phyloP scores from a whole-genome alignment of 1,139 yeast species.

The Saccharomyces hybrid region DNA sequence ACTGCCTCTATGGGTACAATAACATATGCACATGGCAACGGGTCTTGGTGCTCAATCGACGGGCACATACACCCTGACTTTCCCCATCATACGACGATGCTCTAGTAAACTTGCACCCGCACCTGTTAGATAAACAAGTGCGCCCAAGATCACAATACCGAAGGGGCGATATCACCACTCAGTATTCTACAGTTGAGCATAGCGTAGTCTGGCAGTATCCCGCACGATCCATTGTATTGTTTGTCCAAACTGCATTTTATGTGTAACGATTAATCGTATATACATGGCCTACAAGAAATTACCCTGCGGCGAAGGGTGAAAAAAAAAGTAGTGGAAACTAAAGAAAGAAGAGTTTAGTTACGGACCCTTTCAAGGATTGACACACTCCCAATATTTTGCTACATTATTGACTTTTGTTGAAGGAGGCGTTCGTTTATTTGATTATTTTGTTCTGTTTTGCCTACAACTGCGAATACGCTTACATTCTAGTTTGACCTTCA shows the following conservation, averaged over 20 bases:
- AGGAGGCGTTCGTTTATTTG: not conserved
- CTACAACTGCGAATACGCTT: not conserved
- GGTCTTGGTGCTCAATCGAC: not conserved
- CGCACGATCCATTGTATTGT: not conserved
- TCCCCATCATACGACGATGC: not conserved
- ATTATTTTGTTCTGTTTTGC: not conserved
- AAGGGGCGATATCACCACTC: not conserved
- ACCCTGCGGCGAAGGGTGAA: conserved; percentile 1
- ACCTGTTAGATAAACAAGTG: not conserved
- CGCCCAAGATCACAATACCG: not conserved
- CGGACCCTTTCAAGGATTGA: not conserved
- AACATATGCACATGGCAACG: not conserved
- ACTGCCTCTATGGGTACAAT: not conserved
- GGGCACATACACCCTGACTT: not conserved
- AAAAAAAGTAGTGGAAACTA: not conserved
- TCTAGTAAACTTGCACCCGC: not conserved
- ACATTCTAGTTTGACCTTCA: not conserved
- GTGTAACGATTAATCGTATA: not conserved
- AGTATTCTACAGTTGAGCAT: not conserved
- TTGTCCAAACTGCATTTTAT: not conserved
- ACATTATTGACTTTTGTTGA: not conserved
- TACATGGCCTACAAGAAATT: not conserved
- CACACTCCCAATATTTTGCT: not conserved
- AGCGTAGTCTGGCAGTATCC: not conserved
- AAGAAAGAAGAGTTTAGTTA: not conserved